Conservation (phyloP, 2,329 filamentous ascomycete species). For the Exserohilum turcica region DNA sequence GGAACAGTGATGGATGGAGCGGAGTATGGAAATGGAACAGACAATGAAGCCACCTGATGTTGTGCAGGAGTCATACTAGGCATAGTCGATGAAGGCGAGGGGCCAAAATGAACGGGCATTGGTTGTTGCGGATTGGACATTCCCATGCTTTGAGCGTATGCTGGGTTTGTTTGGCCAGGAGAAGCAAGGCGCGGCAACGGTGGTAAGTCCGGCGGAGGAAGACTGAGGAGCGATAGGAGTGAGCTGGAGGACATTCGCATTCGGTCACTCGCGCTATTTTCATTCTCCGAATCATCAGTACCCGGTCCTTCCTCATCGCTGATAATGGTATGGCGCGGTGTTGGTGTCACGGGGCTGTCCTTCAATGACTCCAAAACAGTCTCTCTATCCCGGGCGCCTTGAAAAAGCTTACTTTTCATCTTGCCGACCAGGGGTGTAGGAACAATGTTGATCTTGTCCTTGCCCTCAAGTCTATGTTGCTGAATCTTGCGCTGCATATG, state of each 20-base stretch:
- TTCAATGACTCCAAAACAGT: neutral
- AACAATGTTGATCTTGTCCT: constrained; percentile 23
- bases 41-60: constrained; percentile 1
- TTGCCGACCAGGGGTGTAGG: constrained; percentile 24
- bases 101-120: neutral
- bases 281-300: constrained; percentile 1
- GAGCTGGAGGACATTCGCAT: neutral
- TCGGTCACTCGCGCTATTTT: constrained; percentile 1
- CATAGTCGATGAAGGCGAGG: neutral
- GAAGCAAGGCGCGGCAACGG: neutral
- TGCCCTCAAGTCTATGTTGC: neutral
- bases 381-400: constrained; percentile 13
- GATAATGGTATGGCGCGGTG: neutral
- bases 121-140: neutral
- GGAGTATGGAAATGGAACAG: neutral
- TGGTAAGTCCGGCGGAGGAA: neutral
- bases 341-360: neutral
- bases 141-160: neutral
- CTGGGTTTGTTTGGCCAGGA: neutral
- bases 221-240: neutral
- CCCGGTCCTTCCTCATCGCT: neutral
- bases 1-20: neutral
- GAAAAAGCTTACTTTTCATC: constrained; percentile 30
- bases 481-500: constrained; percentile 16
- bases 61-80: neutral